phyloP scores from a whole-genome alignment of 352 stramenopile species.

The Phytophthora cactorum region DNA sequence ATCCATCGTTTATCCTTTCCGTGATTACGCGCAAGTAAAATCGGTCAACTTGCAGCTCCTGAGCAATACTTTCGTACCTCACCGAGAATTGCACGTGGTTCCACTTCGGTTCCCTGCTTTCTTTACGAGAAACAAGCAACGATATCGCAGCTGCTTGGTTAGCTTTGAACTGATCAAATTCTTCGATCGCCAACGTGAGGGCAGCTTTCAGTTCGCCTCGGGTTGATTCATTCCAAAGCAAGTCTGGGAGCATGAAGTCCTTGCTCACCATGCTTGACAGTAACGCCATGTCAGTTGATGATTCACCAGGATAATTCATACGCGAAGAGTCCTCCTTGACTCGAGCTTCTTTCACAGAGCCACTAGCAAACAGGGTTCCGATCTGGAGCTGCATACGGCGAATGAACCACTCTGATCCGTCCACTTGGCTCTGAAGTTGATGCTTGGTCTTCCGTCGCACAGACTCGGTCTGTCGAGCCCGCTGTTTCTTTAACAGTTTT shows the following conservation, averaged over 20 bases:
- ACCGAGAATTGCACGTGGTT: constrained; percentile 78
- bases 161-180: constrained; percentile 59
- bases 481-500: constrained; percentile 70
- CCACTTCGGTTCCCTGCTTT: constrained; percentile 46
- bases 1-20: constrained; percentile 73
- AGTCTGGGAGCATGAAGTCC: constrained; percentile 78
- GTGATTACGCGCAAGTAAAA: constrained; percentile 81
- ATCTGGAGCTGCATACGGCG: constrained; percentile 73
- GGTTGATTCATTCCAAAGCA: constrained; percentile 79
- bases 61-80: constrained; percentile 62
- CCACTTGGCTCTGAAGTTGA: constrained; percentile 24
- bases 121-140: constrained; percentile 33
- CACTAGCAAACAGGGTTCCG: constrained; percentile 45
- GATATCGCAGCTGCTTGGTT: constrained; percentile 30
- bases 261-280: constrained; percentile 71
- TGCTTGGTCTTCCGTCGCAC: constrained; percentile 35
- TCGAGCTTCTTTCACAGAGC: constrained; percentile 25
- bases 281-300: constrained; percentile 65
- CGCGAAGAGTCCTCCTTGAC: constrained; percentile 58
- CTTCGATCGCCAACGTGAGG: constrained; percentile 51
- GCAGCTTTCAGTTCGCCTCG: constrained; percentile 60
- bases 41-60: constrained; percentile 68
- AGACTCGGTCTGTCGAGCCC: constrained; percentile 43
- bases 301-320: constrained; percentile 82
- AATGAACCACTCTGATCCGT: constrained; percentile 71